phyloP scores from a whole-genome alignment of 225 moss, liverwort and hornwort species.

The Antitrichia curtipendula region DNA sequence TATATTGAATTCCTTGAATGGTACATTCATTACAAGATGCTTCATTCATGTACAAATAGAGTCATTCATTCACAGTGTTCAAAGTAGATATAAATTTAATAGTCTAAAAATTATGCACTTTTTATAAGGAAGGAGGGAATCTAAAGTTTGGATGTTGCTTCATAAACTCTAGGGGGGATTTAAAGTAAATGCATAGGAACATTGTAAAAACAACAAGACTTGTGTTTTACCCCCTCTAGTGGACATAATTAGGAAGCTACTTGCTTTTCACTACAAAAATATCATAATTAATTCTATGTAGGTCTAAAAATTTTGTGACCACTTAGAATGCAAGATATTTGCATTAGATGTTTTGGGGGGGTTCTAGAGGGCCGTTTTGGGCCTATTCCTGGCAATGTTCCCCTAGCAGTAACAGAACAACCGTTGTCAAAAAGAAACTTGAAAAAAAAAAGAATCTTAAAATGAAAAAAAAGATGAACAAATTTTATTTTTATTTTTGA shows the following conservation, averaged over 20 bases:
- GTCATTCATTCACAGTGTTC: fast-evolving
- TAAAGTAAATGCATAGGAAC: not conserved
- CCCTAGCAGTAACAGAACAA: too few relatives aligned
- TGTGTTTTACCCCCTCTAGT: not conserved
- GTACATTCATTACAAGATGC: too few relatives aligned
- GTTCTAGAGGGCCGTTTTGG: too few relatives aligned
- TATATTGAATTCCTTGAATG: not conserved
- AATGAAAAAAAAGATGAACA: too few relatives aligned
- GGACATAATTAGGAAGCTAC: not conserved
- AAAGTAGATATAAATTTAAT: not conserved
- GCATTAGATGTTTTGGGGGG: too few relatives aligned
- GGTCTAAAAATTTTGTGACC: not conserved
- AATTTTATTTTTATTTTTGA: too few relatives aligned
- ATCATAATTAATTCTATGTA: not conserved
- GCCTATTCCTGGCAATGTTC: too few relatives aligned
- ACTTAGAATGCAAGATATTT: not conserved
- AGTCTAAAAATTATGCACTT: not conserved
- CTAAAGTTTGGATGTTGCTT: not conserved
- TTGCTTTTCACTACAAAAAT: fast-evolving
- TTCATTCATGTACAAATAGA: not conserved
- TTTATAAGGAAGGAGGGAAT: not conserved
- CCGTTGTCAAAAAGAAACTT: too few relatives aligned
- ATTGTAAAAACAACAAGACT: not conserved
- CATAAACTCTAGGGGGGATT: not conserved
- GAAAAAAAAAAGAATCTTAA: too few relatives aligned